A percentile compares a stretch with the other conserved stretches of the same genome.
phyloP scores from a whole-genome alignment of 2,329 filamentous ascomycete genomes.

The Aspergillus sp. region DNA sequence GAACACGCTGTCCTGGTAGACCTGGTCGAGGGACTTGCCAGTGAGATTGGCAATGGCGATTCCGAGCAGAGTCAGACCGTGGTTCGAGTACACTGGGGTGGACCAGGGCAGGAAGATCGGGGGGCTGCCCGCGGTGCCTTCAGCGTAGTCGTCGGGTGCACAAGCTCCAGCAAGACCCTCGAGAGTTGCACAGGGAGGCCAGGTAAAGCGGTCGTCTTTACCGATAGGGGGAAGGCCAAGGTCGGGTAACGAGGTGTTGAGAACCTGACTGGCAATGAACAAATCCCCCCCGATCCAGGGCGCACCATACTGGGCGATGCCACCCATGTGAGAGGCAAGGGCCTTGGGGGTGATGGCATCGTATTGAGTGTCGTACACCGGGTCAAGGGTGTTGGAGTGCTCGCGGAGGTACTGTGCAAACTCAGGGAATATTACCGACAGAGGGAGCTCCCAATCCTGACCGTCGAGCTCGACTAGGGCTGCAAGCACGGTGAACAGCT shows the following conservation, averaged over 20 bases:
- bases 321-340: constrained; percentile 49
- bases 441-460: constrained; percentile 43
- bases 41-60: constrained; percentile 48
- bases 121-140: constrained; percentile 11
- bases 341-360: constrained; percentile 49
- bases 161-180: background rate
- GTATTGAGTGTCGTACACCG: constrained; percentile 44
- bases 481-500: constrained; percentile 41
- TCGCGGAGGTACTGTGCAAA: constrained; percentile 25
- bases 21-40: constrained; percentile 40
- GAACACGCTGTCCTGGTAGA: constrained; percentile 44
- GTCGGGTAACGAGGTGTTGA: too few species aligned
- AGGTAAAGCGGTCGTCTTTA: constrained; percentile 11
- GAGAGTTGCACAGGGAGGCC: constrained; percentile 12
- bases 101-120: constrained; percentile 47
- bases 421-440: constrained; percentile 49
- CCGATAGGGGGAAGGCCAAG: constrained; percentile 29
- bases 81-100: constrained; percentile 52
- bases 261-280: too few species aligned
- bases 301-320: constrained; percentile 31
- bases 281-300: background rate
- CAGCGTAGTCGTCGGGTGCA: background rate
- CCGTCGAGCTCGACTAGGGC: constrained; percentile 36
- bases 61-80: constrained; percentile 41
- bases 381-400: constrained; percentile 23